Conservation (phyloP, 1,284 basidiomycete genomes). For the Naganishia sp. region DNA sequence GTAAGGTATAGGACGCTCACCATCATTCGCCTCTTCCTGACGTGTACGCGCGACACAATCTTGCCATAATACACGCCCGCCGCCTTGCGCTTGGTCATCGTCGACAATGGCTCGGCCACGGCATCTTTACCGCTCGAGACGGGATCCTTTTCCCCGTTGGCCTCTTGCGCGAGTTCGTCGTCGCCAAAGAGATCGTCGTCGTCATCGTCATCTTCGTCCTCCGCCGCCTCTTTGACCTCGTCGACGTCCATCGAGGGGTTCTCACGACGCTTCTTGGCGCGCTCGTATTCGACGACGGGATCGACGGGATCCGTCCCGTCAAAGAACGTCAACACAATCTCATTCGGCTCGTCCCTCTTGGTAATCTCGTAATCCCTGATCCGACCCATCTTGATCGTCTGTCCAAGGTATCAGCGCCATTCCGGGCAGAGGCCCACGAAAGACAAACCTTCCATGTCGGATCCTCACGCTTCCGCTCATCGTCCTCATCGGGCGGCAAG, state of each 20-base stretch:
- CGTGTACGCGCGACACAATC: constrained; percentile 23
- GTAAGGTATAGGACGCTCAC: neutral
- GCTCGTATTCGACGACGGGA: constrained; percentile 8
- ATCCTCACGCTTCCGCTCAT: constrained; percentile 16
- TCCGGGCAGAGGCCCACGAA: neutral
- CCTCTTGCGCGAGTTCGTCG: constrained; percentile 29
- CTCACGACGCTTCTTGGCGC: constrained; percentile 10
- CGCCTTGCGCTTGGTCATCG: constrained; percentile 27
- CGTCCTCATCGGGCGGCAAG: constrained; percentile 20
- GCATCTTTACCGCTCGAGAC: constrained; percentile 15
- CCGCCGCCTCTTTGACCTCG: neutral
- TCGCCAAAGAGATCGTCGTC: constrained; percentile 35
- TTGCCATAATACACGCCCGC: constrained; percentile 27
- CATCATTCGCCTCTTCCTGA: constrained; percentile 26
- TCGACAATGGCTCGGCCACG: constrained; percentile 13
- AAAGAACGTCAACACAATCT: constrained; percentile 30
- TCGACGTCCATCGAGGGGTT: neutral
- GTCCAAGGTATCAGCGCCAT: too few relatives aligned
- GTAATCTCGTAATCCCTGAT: constrained; percentile 28
- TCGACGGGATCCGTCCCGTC: constrained; percentile 24
- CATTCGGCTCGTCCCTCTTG: constrained; percentile 19
- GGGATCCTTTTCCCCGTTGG: constrained; percentile 22
- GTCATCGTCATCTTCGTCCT: constrained; percentile 29
- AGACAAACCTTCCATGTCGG: constrained; percentile 24
- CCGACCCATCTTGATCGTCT: constrained; percentile 16